Evolutionary conservation across 108 stramenopile genomes (phyloP), one percentile per base, ranked within the genome.

Genomic region (Asterionellopsis glacialis): DNA sequence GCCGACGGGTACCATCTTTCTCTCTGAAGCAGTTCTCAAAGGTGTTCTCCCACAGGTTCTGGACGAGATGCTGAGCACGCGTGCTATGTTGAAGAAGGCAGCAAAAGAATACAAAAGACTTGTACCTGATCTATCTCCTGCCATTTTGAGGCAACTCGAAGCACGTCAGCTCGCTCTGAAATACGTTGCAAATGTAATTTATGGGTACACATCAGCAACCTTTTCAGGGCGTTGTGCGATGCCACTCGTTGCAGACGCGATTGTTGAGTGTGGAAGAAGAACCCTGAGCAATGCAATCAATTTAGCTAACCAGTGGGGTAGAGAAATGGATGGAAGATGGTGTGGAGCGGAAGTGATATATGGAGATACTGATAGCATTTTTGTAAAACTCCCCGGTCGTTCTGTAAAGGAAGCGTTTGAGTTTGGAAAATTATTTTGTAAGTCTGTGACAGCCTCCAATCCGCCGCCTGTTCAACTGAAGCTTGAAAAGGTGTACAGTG

Each of bases 111-210:
- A 90, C 72, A 90, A 82, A 61, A 75, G 77, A 45, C 52, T 66
- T 61, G 86, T 76, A n/a, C 75, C 63, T 27, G 57, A 79, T 65
- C 54, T 83, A 38, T 81, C 80, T 13, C 82, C 86, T 10, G 80
- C 82, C 18, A 77, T 80, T 54, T 71, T 90, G 56, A 69, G 96
- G 41, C 91, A 95, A 57, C 80, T 98, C 40, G 93, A 98, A 74
- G 97, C 98, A 12, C 79, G 96, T n/a, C 98, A 99, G 67, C 74
- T 98, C 33, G 98, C 97, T 24, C 74, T 99, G 25, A 99, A 99
- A 64, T 92, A 98, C 73, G 89, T 99, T 61, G 93, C 97, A 15
- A 99, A 99, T 73, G 98, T 99, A 15, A 98, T 96, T 7, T 99
- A 97, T 68, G 78, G 95, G 0, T 99, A 99, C 67, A 98, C 97